Evolutionary conservation across 768 basidiomycete species (phyloP), one percentile per base, ranked within the genome.

Genomic region (Rhodocollybia butyracea): DNA sequence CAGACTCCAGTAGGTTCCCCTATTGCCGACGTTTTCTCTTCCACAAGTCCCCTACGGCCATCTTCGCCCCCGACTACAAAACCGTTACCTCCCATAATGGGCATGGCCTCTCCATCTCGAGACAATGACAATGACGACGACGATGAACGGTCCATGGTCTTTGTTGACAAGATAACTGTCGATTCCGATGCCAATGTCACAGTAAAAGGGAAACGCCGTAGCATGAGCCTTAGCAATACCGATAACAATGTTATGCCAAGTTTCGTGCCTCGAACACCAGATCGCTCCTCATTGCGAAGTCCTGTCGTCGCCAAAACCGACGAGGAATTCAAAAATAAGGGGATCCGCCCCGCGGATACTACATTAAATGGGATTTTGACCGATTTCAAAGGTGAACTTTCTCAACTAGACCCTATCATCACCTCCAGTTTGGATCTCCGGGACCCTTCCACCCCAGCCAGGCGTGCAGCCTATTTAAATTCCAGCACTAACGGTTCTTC

Each of bases 371-470:
- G 84, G 38, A 80, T 91, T 59, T 72, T 91, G 46, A 81, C 78
- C 60, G 85, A 91, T 57, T 86, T 93, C 70, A 80, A 82, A 69
- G 88, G 86, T 54, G 82, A 86, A 68, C 75, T 91, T 54, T 81
- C 80, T 59, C 48, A 85, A 57, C 70, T 90, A 58, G 88, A 86
- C 59, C 78, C 84, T 45, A 72, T 77, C 32, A 73, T 77, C 43
- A 69, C 70, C 38, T 66, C 79, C 43, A 67, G 76, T 22, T 73
- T 91, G 55, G 85, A 85, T 65, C 79, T 91, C 42, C 76, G 72
- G 57, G 85, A 89, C 66, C 87, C 87, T 6, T 81, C 83, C 10
- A 80, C 79, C 4, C 79, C 86, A 51, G 69, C 76, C 36, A 78
- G 80, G 57, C 77, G 77, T 56, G 58, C 65, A 57, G 66, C 67